Base-by-base conservation (phyloP, 192 early-diverging fungal species). In the Pecoramyces ruminantium region DNA sequence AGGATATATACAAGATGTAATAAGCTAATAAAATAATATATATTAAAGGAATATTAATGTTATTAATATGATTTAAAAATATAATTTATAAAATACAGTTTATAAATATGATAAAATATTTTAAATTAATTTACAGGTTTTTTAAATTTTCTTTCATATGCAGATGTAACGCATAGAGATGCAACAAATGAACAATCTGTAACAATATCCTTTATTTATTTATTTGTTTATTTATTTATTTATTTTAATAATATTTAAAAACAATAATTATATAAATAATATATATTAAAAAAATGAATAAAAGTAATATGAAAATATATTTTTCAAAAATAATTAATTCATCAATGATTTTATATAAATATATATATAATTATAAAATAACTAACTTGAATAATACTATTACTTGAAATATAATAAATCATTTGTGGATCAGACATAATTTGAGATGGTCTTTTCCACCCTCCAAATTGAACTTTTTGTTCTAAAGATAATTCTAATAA, bases 171-270 rank as follows among this genome's bases (percentile, higher is more conserved):
- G 82, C 94, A 94, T 30, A 98, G 83, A 30, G 95, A 95, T 9
- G 96, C 95, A 11, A 98, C 96, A 86, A 98, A 96, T 16, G 95
- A 96, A 84, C 96, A 98, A 86, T 98, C 96, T 4, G 94, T 95
- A 2, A 97, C 96, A 21, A 94, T 91, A 83, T 97, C 95, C 87
- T 96, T 90, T 77, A 92, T 51, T 17, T 51, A 51, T 21, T 51
- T 21, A 4, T 40, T 40, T 13, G 1, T 40, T 40, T 40, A 15
- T 40, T 40, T 5, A 15, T 40, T 13, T 40, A 14, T 15, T 15
- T 13, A 40, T 13, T 40, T 40, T 40, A 34, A 34, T n/a, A n/a
- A n/a, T n/a, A n/a, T n/a, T n/a, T n/a, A n/a, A n/a, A n/a, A n/a
- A n/a, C n/a, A n/a, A n/a, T n/a, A n/a, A n/a, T n/a, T n/a, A n/a